Conservation (phyloP, 345 rosid species). For the Populus nigra region DNA sequence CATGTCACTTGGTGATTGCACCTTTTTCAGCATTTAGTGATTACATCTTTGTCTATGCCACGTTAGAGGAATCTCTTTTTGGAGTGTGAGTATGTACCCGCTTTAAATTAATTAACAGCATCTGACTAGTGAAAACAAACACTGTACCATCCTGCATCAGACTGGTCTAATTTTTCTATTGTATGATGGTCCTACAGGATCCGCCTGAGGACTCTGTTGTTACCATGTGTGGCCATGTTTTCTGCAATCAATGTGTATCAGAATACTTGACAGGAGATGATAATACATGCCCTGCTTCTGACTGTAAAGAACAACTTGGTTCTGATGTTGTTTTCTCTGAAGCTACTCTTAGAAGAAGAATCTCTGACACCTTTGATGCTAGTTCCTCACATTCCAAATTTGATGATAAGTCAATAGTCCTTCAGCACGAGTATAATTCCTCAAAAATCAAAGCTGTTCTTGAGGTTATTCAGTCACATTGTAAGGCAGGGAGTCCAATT, state of each 20-base stretch:
- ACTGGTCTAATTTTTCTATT: constrained; percentile 8
- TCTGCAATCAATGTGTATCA: constrained; percentile 84
- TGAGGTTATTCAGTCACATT: constrained; percentile 56
- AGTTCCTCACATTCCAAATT: constrained; percentile 36
- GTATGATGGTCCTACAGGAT: constrained; percentile 58
- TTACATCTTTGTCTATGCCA: background rate
- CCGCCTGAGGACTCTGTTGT: constrained; percentile 87
- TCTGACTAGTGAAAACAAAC: background rate
- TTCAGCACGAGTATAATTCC: constrained; percentile 57
- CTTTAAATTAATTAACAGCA: background rate
- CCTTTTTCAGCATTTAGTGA: background rate
- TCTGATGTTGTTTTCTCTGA: constrained; percentile 74
- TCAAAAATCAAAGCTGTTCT: constrained; percentile 74
- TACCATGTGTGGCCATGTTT: constrained; percentile 84
- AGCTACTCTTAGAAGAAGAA: constrained; percentile 57
- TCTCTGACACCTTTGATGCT: constrained; percentile 39
- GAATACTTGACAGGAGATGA: constrained; percentile 77
- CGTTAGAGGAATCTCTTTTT: background rate
- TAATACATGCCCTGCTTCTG: constrained; percentile 64
- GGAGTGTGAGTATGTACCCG: background rate
- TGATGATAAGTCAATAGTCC: constrained; percentile 38
- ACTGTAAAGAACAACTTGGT: constrained; percentile 69
- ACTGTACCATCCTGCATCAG: background rate
- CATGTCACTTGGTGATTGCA: background rate
- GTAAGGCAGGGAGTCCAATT: constrained; percentile 33